Evolutionary conservation across 129 eudicot genomes (phyloP), one percentile per base, ranked within the genome.

Genomic region (Lactuca saligna): DNA sequence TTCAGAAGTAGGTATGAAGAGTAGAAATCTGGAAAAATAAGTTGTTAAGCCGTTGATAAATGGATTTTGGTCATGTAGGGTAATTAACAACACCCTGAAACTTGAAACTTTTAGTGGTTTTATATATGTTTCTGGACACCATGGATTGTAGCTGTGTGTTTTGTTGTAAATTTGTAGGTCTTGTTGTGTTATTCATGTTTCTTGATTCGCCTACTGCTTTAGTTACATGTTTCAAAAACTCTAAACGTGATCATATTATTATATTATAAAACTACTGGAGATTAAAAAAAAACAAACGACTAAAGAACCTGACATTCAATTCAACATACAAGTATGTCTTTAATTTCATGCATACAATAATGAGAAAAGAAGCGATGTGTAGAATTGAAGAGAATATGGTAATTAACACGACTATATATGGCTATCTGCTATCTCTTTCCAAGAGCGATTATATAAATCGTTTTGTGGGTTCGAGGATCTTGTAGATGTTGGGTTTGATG

Each of bases 11-110:
- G 72, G 72, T 34, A 29, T 7, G 53, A 56, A 44, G 41, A 44
- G 73, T 66, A 65, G 79, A 57, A 67, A n/a, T 56, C 35, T 56
- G 61, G 65, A 56, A 48, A 74, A 75, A 75, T 66, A 75, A 66
- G 61, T 33, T 17, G 72, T 65, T 65, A 44, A 57, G 71, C 51
- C 17, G 60, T 48, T 62, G 57, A 75, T 75, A 66, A 44, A 75
- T 56, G 79, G 79, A 74, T 66, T 75, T 66, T 50, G 66, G 71
- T 20, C 25, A 20, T 75, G 73, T 75, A 33, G 58, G 25, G 32
- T 57, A 33, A 41, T 48, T 20, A 20, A 14, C 3, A 46, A 12
- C 51, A 46, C 12, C 73, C 79, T 57, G 1, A 10, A 74, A 63
- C 57, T 72, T 74, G 37, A 14, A 31, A 33, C 25, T 10, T 61